Conservation (phyloP, 345 rosid genomes). For the Salix purpurea region DNA sequence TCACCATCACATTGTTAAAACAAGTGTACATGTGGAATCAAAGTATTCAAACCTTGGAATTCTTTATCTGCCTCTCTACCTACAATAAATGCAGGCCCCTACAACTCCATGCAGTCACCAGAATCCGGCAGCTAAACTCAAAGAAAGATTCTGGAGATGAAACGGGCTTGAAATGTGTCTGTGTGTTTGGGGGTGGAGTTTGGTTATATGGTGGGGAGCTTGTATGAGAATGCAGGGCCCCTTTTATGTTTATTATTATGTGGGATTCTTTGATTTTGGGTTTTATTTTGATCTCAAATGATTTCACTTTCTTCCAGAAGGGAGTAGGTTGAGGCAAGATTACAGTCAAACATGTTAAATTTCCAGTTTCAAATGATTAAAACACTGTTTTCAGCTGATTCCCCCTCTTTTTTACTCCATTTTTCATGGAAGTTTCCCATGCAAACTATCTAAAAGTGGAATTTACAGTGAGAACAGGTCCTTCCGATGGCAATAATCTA, state of each 20-base stretch:
- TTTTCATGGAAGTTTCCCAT: too few relatives aligned
- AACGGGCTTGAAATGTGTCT: not conserved
- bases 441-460: too few relatives aligned
- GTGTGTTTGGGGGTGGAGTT: not conserved
- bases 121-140: not conserved
- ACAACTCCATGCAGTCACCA: slow-evolving; percentile 24
- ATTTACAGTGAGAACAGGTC: too few relatives aligned
- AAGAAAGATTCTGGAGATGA: not conserved
- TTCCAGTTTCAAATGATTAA: slow-evolving; percentile 13
- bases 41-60: not conserved
- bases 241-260: slow-evolving; percentile 3
- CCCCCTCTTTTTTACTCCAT: too few relatives aligned
- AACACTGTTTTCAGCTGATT: not conserved
- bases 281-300: not conserved
- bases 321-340: slow-evolving; percentile 3
- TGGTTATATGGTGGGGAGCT: slow-evolving; percentile 10
- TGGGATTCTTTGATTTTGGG: not conserved
- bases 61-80: not conserved
- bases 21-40: not conserved
- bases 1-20: not conserved
- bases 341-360: slow-evolving; percentile 19
- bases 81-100: slow-evolving; percentile 7
- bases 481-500: not conserved
- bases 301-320: slow-evolving; percentile 15
- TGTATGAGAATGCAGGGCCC: slow-evolving; percentile 32